A percentile compares a stretch with the other conserved stretches of the same genome.
These are phyloP conservation scores for Microcera coccophila DNA, from an alignment of 2,329 filamentous ascomycete species.

Conservation along the genomic window DNA sequence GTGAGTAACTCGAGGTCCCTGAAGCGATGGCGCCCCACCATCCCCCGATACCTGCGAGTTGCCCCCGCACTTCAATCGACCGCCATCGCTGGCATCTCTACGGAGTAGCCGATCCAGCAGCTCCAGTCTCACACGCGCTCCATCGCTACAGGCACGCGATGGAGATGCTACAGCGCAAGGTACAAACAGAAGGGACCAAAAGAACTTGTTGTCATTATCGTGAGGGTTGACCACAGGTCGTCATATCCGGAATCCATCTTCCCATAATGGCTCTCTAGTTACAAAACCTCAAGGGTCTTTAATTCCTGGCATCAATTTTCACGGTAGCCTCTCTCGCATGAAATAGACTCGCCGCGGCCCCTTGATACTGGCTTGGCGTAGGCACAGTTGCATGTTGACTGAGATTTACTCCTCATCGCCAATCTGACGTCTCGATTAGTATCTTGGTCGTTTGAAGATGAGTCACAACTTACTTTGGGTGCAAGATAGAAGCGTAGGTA, in stretches of 20 bases:
- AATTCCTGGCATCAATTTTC: constrained; percentile 14
- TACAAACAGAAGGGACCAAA: neutral
- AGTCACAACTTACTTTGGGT: constrained; percentile 69
- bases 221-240: constrained; percentile 6
- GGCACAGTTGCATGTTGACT: constrained; percentile 13
- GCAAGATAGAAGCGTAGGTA: constrained; percentile 97
- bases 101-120: too few species aligned
- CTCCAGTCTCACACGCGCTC: neutral
- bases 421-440: constrained; percentile 29
- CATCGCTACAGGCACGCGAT: too few species aligned
- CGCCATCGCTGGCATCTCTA: too few species aligned
- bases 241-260: neutral
- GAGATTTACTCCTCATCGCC: constrained; percentile 37
- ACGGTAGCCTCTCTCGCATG: constrained; percentile 11
- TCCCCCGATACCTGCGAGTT: constrained; percentile 6
- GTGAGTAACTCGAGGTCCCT: constrained; percentile 5
- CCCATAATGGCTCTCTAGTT: neutral
- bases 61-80: constrained; percentile 6
- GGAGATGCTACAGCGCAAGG: neutral
- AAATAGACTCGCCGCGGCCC: constrained; percentile 13
- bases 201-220: constrained; percentile 3
- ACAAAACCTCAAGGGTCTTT: constrained; percentile 1
- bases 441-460: neutral
- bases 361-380: constrained; percentile 16
- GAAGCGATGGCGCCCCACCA: constrained; percentile 11